Evolutionary conservation across 2,329 filamentous ascomycete species (phyloP).

Genomic region (Cordyceps pruinosa): DNA sequence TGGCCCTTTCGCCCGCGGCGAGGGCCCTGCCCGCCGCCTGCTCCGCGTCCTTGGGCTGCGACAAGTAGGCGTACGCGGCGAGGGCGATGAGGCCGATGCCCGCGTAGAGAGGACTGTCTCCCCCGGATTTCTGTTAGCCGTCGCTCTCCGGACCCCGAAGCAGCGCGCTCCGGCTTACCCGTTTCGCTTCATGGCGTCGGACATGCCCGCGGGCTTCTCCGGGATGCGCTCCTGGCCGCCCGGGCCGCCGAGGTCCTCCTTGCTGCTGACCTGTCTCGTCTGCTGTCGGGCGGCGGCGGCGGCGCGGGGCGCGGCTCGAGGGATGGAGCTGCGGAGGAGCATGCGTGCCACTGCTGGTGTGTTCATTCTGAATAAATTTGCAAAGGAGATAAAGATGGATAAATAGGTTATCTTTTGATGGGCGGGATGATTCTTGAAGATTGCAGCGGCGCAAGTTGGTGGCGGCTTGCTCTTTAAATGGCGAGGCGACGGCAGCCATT

Average conservation of each 20-base stretch:
- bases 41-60: conserved; percentile 10
- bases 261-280: conserved; percentile 8
- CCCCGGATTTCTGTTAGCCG: neutral
- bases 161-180: conserved; percentile 20
- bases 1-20: neutral
- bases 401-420: neutral
- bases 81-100: conserved; percentile 22
- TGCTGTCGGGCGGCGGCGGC: neutral
- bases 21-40: neutral
- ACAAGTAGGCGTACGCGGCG: conserved; percentile 23
- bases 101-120: conserved; percentile 23
- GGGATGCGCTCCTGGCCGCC: conserved; percentile 27
- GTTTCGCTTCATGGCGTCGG: conserved; percentile 25
- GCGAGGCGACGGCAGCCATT: neutral
- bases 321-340: neutral
- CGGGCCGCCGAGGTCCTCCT: conserved; percentile 27
- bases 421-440: neutral
- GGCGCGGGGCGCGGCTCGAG: neutral
- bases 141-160: neutral
- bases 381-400: neutral
- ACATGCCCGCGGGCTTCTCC: conserved; percentile 20
- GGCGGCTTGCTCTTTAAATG: neutral
- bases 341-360: neutral
- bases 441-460: neutral
- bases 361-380: neutral